Conservation (phyloP, 2,329 filamentous ascomycete species). For the Penicillium sp. region DNA sequence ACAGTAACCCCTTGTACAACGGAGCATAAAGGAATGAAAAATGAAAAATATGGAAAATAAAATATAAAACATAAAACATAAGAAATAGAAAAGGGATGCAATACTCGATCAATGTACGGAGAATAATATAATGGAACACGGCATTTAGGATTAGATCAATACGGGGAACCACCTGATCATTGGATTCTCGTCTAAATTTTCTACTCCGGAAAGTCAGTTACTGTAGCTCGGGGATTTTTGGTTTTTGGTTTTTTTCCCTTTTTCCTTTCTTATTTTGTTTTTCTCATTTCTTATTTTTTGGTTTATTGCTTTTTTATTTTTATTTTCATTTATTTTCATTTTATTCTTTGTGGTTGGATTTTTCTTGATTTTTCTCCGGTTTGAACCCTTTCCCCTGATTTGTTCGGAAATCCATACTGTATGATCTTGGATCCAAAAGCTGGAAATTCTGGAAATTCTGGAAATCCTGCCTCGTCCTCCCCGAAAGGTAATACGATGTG, state of each 20-base stretch:
- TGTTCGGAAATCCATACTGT: too few relatives aligned
- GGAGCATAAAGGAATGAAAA: constrained; percentile 16
- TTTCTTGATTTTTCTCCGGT: too few relatives aligned
- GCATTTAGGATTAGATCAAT: not conserved
- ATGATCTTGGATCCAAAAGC: constrained; percentile 1
- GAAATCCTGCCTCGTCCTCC: constrained; percentile 6
- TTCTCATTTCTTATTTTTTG: too few relatives aligned
- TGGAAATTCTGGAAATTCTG: too few relatives aligned
- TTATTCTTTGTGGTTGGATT: too few relatives aligned
- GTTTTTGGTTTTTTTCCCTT: not conserved
- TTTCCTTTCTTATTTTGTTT: not conserved
- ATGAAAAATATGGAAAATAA: not conserved
- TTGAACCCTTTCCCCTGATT: too few relatives aligned
- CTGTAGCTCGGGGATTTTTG: not conserved
- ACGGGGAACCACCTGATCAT: not conserved
- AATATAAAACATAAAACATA: not conserved
- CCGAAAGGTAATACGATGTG: constrained; percentile 1
- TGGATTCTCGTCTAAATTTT: not conserved
- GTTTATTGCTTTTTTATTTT: too few relatives aligned
- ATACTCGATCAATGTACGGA: not conserved
- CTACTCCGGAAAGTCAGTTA: too few relatives aligned
- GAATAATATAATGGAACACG: not conserved
- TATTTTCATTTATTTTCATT: too few relatives aligned
- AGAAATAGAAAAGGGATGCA: too few relatives aligned
- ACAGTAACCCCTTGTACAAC: constrained; percentile 26